A percentile compares a stretch with the other conserved stretches of the same genome.
Evolutionary conservation across 495 filamentous ascomycete species (phyloP).

Genomic region (Talaromyces borbonicus): DNA sequence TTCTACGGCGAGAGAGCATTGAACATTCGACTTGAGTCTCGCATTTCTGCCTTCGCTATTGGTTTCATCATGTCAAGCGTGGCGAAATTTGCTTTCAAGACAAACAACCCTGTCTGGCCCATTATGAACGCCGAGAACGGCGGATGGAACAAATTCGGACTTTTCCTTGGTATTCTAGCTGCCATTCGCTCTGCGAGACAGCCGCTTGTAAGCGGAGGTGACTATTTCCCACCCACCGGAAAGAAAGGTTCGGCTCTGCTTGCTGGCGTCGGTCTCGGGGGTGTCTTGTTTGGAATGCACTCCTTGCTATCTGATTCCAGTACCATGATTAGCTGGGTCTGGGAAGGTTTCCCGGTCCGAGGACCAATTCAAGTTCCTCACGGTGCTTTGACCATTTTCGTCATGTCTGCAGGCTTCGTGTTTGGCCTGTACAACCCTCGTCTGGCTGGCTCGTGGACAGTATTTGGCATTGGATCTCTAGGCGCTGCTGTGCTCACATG

Average conservation of each 20-base stretch:
- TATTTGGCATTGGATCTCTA: constrained; percentile 64
- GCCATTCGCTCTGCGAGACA: constrained; percentile 58
- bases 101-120: constrained; percentile 98
- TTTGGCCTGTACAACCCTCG: constrained; percentile 64
- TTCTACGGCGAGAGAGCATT: constrained; percentile 72
- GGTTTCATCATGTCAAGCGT: constrained; percentile 78
- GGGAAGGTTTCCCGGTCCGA: constrained; percentile 89
- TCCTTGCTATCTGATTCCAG: constrained; percentile 93
- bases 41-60: constrained; percentile 67
- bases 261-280: constrained; percentile 68
- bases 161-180: constrained; percentile 66
- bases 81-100: constrained; percentile 87
- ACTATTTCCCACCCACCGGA: constrained; percentile 34
- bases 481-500: constrained; percentile 74
- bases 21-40: constrained; percentile 63
- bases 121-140: constrained; percentile 82
- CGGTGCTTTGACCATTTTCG: constrained; percentile 70
- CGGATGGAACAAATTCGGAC: constrained; percentile 81
- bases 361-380: constrained; percentile 86
- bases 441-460: constrained; percentile 68
- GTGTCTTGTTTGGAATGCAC: constrained; percentile 83
- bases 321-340: constrained; percentile 99
- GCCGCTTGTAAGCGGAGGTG: constrained; percentile 40
- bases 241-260: constrained; percentile 60
- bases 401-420: constrained; percentile 78